phyloP scores from a whole-genome alignment of 305 asterid genomes.

The Euphrasia arctica region DNA sequence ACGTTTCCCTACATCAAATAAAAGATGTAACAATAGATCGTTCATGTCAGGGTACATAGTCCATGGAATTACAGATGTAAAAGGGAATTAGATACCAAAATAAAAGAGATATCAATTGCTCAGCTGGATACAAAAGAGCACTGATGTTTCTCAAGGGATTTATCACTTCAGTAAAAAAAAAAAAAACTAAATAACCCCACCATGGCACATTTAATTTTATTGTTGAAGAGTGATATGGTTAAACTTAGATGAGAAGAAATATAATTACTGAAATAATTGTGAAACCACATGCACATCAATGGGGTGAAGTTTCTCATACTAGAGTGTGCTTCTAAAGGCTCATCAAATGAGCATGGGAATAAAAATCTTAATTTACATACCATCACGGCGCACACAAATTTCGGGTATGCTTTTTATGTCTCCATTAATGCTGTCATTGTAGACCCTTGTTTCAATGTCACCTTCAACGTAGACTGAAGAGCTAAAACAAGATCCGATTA shows the following conservation, averaged over 20 bases:
- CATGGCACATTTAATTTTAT: constrained; percentile 9
- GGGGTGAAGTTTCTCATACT: constrained; percentile 7
- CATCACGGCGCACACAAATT: constrained; percentile 91
- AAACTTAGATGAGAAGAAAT: constrained; percentile 8
- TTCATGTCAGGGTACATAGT: neutral
- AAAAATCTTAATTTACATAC: constrained; percentile 39
- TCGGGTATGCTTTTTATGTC: constrained; percentile 90
- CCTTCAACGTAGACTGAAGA: constrained; percentile 95
- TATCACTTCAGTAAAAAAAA: neutral
- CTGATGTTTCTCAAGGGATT: neutral
- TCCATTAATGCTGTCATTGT: constrained; percentile 86
- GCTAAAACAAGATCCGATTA: constrained; percentile 46
- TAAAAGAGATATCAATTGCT: neutral
- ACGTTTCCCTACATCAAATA: constrained; percentile 2
- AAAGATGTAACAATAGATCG: neutral
- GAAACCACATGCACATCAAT: neutral
- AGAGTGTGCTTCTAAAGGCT: neutral
- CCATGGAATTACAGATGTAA: constrained; percentile 10
- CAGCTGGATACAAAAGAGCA: constrained; percentile 16
- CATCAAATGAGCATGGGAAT: neutral
- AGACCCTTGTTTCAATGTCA: constrained; percentile 93
- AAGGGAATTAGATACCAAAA: constrained; percentile 14
- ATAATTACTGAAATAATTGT: neutral
- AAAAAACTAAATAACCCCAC: neutral
- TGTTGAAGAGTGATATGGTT: neutral